Evolutionary conservation across 1,284 basidiomycete genomes (phyloP), one percentile per base, ranked within the genome.

Genomic region (Trichosporon faecale): DNA sequence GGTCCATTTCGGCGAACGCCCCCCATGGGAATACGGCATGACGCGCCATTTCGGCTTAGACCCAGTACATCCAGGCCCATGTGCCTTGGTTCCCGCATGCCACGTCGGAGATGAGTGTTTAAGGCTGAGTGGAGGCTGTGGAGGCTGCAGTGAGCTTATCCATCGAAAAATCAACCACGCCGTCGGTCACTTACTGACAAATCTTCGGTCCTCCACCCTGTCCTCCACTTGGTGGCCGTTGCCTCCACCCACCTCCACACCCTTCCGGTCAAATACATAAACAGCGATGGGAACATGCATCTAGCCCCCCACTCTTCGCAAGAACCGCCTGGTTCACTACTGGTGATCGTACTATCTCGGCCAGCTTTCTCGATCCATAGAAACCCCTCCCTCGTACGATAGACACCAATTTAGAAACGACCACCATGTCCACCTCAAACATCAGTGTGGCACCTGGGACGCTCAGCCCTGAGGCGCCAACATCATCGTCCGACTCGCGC

Each of bases 401-500:
- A 37, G 11, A 44, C 16, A 3, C 5, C 6, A n/a, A 6, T 3
- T 4, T 25, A 52, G 49, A 3, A 23, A 46, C 18, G 18, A 11
- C 29, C 21, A 29, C 18, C 14, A 61, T 61, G 57, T n/a, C 57
- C 8, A 33, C 57, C 7, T 21, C 27, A n/a, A 29, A 31, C 14
- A 14, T n/a, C 27, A 61, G 23, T 61, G 57, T 61, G 57, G 57
- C 57, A 61, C 57, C 29, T 31, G 57, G 29, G 29, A 61, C 57
- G 9, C 57, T 33, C n/a, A n/a, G 14, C 57, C 16, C 29, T 31
- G 29, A 61, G 27, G 23, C 52, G 23, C 52, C 52, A 57, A 57
- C 52, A 25, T 25, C 52, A 57, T 21, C 9, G 25, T 27, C 23
- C 3, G 52, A 29, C 7, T 57, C 52, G 23, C 23, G 14, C 9